Evolutionary conservation across 1,284 basidiomycete species (phyloP), one percentile per base, ranked within the genome.

Genomic region (Clitocybe nebularis): DNA sequence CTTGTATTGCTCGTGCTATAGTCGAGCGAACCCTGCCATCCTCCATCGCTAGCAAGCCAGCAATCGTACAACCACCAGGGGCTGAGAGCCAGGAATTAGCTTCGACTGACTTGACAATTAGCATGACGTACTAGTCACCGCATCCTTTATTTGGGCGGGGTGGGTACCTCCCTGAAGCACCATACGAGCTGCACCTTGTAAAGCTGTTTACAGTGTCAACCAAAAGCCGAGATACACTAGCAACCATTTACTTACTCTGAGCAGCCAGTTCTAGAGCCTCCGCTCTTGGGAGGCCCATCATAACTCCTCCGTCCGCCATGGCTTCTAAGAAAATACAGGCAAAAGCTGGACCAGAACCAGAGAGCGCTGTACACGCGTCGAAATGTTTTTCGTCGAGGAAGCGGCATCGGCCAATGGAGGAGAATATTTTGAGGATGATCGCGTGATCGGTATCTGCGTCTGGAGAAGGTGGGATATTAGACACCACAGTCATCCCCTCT

Each of bases 301-400:
- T 99, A 32, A 99, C 96, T 22, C 93, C 96, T 23, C 96, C 96
- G 64, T 99, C 96, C 1, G 93, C 88, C 93, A 99, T 97, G 0
- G 96, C 95, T 65, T 99, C 96, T 47, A 99, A 74, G 56, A 99
- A 94, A 36, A 99, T 84, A 52, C 92, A 93, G 1, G 92, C 93
- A 64, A 99, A 99, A 0, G 96, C 96, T 22, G 96, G 96, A 0
- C 96, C 96, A 6, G 91, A 93, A 1, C 94, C 96, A 11, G 91
- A 93, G 3, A 99, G 74, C 6, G 96, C 96, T 0, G 96, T 99
- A 60, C 92, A 96, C 2, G 94, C 95, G 66, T 99, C 95, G 59
- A 99, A 99, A 67, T 98, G 87, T 64, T 94, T 95, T 63, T 97
- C 93, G 43, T 96, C 93, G 30, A 97, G 76, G 74, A 95, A 93